Conservation (phyloP, 305 asterid genomes). For the Stenogyne calaminthoides region DNA sequence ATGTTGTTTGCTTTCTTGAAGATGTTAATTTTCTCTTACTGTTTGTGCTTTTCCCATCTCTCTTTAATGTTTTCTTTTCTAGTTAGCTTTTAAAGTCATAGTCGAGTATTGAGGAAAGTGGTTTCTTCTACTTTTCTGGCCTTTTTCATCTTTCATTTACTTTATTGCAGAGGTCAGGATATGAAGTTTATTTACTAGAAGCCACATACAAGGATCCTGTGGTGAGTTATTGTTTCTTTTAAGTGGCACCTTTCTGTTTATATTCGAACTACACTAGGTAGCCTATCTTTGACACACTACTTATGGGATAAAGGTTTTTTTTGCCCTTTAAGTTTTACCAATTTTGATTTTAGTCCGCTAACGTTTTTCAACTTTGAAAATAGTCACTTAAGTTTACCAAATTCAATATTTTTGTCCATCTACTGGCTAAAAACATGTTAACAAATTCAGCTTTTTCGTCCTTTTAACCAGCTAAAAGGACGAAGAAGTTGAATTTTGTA, state of each 20-base stretch:
- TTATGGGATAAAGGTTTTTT: no score
- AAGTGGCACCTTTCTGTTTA: conserved; percentile 1
- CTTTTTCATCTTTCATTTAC: conserved; percentile 29
- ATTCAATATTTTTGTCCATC: no score
- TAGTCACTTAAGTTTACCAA: no score
- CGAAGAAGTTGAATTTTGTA: no score
- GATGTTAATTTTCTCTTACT: conserved; percentile 13
- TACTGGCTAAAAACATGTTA: no score
- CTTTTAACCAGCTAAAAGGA: no score
- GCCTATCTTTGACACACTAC: neutral
- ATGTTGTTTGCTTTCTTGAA: conserved; percentile 8
- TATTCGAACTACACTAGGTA: conserved; percentile 12
- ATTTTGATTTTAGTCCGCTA: no score
- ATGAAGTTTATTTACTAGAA: conserved; percentile 92
- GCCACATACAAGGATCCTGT: conserved; percentile 94
- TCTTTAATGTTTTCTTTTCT: conserved; percentile 11
- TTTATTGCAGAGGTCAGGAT: conserved; percentile 89
- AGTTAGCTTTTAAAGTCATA: conserved; percentile 18
- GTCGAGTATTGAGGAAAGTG: conserved; percentile 10
- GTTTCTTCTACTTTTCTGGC: conserved; percentile 23
- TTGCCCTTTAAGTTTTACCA: no score
- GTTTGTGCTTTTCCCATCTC: conserved; percentile 22
- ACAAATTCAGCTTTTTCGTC: no score
- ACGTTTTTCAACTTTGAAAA: no score
- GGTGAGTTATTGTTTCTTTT: conserved; percentile 52